Evolutionary conservation across 2,329 filamentous ascomycete species (phyloP), one percentile per base, ranked within the genome.

Genomic region (Aspergillus novoparasiticus): DNA sequence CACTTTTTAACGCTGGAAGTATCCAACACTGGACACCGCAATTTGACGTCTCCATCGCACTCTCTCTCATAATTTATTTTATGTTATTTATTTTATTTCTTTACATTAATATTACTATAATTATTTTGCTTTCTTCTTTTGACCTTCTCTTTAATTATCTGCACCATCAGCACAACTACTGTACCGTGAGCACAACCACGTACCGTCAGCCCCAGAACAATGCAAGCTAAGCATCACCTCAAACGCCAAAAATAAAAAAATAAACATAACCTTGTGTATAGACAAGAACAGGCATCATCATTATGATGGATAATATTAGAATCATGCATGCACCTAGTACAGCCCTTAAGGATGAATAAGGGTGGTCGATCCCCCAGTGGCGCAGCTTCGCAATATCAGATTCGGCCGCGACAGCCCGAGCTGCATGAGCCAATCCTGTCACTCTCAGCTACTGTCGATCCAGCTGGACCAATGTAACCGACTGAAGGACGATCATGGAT

Each of bases 301-400:
- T 50, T 46, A 11, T 59, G 12, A 36, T 14, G 9, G 57, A 36
- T 48, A 53, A 26, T 53, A 59, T 45, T 54, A 41, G 58, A 59
- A 41, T 32, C 58, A 50, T 6, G 12, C 53, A 30, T 51, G 34
- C 36, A 51, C 32, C 32, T 55, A 55, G 32, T 39, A 39, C 34
- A 39, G 34, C 51, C 34, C 8, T 14, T 39, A 32, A 55, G 51
- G 51, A 55, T 50, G 45, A 61, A 61, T 57, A 57, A 61, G 48
- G 41, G 21, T 57, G 30, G 54, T 32, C 54, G 53, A 59, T 63
- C 32, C 28, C 53, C 39, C 34, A 19, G 60, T 64, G 63, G 60
- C 63, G 60, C 63, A 62, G 63, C 54, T n/a, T 32, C 57, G 57
- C 43, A 50, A 57, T 59, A 59, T 43, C 58, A 59, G 28, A 53